phyloP scores from a whole-genome alignment of 2,329 filamentous ascomycete genomes.

The Cercospora citrullina region DNA sequence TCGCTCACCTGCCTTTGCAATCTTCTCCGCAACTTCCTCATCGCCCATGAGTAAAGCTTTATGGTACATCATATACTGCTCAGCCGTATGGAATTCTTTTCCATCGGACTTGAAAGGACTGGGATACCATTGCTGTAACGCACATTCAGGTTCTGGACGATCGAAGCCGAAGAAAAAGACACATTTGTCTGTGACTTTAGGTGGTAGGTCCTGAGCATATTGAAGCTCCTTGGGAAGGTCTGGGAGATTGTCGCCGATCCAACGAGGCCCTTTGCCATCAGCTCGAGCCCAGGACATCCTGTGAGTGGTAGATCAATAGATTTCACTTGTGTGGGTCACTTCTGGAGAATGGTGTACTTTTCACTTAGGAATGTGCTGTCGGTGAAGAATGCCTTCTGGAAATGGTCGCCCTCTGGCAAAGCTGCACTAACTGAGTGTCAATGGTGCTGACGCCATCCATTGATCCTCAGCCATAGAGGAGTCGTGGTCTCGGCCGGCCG shows the following conservation, averaged over 20 bases:
- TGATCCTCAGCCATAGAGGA: background rate
- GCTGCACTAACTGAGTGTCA: background rate
- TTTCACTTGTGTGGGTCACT: background rate
- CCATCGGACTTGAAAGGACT: constrained; percentile 23
- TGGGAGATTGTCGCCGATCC: constrained; percentile 23
- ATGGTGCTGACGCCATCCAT: constrained; percentile 1
- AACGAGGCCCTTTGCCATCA: constrained; percentile 24
- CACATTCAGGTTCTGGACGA: constrained; percentile 25
- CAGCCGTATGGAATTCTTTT: constrained; percentile 27
- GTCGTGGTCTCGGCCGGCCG: background rate
- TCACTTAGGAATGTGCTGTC: background rate
- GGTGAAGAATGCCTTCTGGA: background rate
- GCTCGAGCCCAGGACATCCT: constrained; percentile 17
- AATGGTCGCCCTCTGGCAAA: background rate
- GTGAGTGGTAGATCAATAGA: background rate
- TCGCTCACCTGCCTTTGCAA: constrained; percentile 24
- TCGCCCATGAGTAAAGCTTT: constrained; percentile 40
- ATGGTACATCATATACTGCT: constrained; percentile 42
- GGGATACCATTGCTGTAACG: constrained; percentile 33
- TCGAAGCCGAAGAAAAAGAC: constrained; percentile 32
- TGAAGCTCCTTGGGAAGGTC: constrained; percentile 15
- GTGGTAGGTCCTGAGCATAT: constrained; percentile 24
- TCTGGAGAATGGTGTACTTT: background rate
- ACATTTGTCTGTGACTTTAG: constrained; percentile 27
- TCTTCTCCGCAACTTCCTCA: constrained; percentile 32